Percentiles rank a stretch among this genome's conserved stretches.
Conservation (phyloP, 257 asterid species). For the Avicennia marina region DNA sequence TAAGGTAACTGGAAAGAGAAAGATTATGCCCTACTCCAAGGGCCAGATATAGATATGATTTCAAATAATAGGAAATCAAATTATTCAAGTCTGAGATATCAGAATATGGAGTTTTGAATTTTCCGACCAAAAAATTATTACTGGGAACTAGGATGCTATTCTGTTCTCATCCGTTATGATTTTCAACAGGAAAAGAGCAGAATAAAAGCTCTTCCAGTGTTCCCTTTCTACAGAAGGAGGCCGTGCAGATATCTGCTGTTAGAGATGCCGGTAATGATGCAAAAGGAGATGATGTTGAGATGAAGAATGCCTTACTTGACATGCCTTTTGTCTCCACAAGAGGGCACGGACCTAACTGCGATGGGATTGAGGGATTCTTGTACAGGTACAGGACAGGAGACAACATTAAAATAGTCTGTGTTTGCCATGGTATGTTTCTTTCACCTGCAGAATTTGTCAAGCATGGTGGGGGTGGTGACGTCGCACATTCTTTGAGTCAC, state of each 20-base stretch:
- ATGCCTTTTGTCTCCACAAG: conserved; percentile 62
- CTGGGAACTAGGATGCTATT: not conserved
- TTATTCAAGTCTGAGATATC: not conserved
- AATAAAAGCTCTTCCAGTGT: not conserved
- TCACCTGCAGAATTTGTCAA: conserved; percentile 62
- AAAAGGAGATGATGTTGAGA: conserved; percentile 3
- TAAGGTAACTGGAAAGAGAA: too few species aligned
- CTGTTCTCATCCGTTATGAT: not conserved
- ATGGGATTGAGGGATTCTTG: conserved; percentile 44
- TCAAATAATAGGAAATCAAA: too few species aligned
- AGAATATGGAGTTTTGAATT: not conserved
- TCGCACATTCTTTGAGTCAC: conserved; percentile 47
- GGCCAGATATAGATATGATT: too few species aligned
- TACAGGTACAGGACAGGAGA: conserved; percentile 48
- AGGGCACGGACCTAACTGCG: conserved; percentile 35
- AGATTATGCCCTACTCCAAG: too few species aligned
- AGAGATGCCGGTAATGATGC: not conserved
- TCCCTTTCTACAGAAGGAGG: not conserved
- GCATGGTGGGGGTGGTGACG: conserved; percentile 67
- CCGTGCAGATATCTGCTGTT: not conserved
- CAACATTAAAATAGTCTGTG: conserved; percentile 59
- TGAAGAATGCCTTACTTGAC: conserved; percentile 20
- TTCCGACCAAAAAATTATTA: not conserved
- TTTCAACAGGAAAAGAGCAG: conserved; percentile 7
- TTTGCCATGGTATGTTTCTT: conserved; percentile 63